Evolutionary conservation across 2,329 filamentous ascomycete genomes (phyloP), one percentile per base, ranked within the genome.

Genomic region (Colletotrichum simmondsii): DNA sequence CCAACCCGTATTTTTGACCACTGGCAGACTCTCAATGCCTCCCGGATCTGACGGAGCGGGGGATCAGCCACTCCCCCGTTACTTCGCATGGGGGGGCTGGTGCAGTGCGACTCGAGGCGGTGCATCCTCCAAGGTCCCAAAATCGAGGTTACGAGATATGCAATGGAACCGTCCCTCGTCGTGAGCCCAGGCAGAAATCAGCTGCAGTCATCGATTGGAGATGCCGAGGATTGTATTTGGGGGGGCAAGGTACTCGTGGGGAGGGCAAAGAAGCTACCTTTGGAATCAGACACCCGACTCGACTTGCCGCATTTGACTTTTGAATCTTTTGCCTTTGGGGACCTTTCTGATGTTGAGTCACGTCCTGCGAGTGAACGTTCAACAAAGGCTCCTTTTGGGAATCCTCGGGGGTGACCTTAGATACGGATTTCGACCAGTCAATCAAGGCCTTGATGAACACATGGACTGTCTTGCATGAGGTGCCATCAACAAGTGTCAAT

Each of bases 401-500:
- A 32, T 19, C 19, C 22, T 62, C 7, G 42, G 30, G 46, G 32
- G 26, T 46, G 42, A 14, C 63, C 53, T 11, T 6, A 30, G 30
- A 32, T 61, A 22, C 24, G n/a, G 24, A 37, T n/a, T n/a, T 35
- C 46, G 32, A n/a, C 69, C 65, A 69, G 59, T 72, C 59, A 64
- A 22, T 5, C 22, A 30, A 19, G 42, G 65, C 42, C 32, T 12
- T 54, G 22, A n/a, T 56, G 59, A 49, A 69, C 59, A 69, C 65
- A 72, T 72, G 70, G 53, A 65, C 65, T 59, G 65, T 60, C 65
- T 59, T 60, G 65, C 65, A 69, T 65, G 64, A 37, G 32, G 61
- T 53, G 66, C 28, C 54, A 66, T 24, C 32, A 46, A 49, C 8
- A 22, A 32, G 37, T 49, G 19, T 12, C 22, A 32, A 26, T 32